Evolutionary conservation across 345 rosid genomes (phyloP), one percentile per base, ranked within the genome.

Genomic region (Syzygium jambos): DNA sequence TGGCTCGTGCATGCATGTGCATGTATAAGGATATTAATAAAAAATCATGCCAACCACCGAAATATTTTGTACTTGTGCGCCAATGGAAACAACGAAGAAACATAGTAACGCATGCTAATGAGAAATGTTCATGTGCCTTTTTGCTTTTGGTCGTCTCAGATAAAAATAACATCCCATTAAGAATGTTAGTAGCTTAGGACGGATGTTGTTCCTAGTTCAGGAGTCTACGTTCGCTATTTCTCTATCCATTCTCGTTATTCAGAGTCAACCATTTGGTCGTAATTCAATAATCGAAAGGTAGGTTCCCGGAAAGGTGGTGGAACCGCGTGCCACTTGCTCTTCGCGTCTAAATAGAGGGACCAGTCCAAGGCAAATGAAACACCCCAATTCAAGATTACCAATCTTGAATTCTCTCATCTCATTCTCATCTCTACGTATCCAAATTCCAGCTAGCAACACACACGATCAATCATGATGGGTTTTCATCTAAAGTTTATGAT

Each of bases 391-490:
- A 22, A 46, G 30, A 46, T 30, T 19, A 49, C n/a, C 53, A 23
- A 5, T 10, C 52, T 83, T 54, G 23, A 13, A 21, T 82, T 43
- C 85, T 82, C 30, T 82, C 52, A 59, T 59, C 51, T 23, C 52
- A 5, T 61, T 61, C 7, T 61, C 34, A n/a, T 61, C 12, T 61
- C 9, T 61, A 7, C 17, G 7, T 13, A 61, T 61, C 68, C 17
- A 14, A 61, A 52, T 12, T 61, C 68, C 34, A 0, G 68, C 17
- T 13, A 61, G 30, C 68, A 27, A 61, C 17, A 16, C n/a, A 82
- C 68, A n/a, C 13, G 17, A 61, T 41, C 52, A 41, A 38, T 25
- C 52, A 21, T 15, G 25, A 96, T 96, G 98, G 93, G 89, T 61
- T 59, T 27, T 84, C 86, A 68, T 86, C 91, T 85, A 85, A 73